Conservation (phyloP, 2,329 filamentous ascomycete genomes). For the Sporothrix curviconia region DNA sequence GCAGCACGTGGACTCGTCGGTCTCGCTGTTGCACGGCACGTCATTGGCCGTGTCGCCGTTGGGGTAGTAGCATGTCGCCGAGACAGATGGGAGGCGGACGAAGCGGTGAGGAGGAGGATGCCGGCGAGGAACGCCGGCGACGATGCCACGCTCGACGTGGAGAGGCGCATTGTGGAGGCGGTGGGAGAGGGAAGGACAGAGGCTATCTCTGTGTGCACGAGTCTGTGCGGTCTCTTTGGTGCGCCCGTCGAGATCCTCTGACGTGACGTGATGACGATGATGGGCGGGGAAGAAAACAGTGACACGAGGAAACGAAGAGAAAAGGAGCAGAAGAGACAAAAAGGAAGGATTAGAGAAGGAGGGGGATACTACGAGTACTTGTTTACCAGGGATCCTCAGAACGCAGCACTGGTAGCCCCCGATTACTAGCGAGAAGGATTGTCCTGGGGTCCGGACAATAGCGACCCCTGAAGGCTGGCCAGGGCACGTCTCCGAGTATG, state of each 20-base stretch:
- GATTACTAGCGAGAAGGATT: not conserved
- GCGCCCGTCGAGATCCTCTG: no score
- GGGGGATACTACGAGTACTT: no score
- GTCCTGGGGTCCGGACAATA: no score
- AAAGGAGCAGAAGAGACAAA: not conserved
- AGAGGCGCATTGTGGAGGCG: not conserved
- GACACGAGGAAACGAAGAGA: not conserved
- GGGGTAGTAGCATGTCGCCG: conserved; percentile 27
- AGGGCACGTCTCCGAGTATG: no score
- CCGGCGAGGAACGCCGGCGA: not conserved
- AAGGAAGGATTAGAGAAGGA: not conserved
- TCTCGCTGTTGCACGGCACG: conserved; percentile 26
- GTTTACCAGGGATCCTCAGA: not conserved
- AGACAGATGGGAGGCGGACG: not conserved
- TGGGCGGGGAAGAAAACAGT: conserved; percentile 17
- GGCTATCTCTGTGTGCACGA: no score
- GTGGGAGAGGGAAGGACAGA: not conserved
- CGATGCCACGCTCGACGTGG: not conserved
- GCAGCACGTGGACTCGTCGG: conserved; percentile 28
- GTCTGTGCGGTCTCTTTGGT: no score
- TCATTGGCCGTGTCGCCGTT: conserved; percentile 26
- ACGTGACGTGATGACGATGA: no score
- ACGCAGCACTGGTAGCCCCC: not conserved
- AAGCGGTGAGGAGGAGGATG: not conserved
- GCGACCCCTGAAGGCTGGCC: no score